A percentile compares a stretch with the other conserved stretches of the same genome.
phyloP scores from a whole-genome alignment of 371 early-diverging fungal genomes.

The Haplosporangium sp. region DNA sequence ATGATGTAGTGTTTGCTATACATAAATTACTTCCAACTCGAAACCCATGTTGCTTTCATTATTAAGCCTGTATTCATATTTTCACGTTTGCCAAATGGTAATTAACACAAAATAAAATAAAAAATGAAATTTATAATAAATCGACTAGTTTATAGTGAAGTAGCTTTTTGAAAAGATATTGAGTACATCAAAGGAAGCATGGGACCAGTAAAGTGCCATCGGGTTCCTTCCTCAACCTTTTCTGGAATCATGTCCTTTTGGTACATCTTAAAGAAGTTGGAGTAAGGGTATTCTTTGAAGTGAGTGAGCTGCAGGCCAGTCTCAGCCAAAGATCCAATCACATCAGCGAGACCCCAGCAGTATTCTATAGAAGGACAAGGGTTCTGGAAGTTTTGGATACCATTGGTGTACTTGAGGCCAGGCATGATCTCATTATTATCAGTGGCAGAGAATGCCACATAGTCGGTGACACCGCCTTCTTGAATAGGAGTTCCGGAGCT shows the following conservation, averaged over 20 bases:
- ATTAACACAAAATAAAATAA: constrained; percentile 4
- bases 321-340: constrained; percentile 16
- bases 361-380: constrained; percentile 24
- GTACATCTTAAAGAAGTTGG: constrained; percentile 46
- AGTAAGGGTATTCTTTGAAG: constrained; percentile 50
- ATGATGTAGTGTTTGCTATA: too few relatives aligned
- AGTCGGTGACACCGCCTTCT: constrained; percentile 31
- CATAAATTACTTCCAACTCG: background rate
- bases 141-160: background rate
- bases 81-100: background rate
- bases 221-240: constrained; percentile 36
- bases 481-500: constrained; percentile 14
- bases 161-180: constrained; percentile 18
- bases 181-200: constrained; percentile 55
- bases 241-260: constrained; percentile 29
- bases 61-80: constrained; percentile 9
- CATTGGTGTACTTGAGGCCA: constrained; percentile 28
- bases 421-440: constrained; percentile 26
- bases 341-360: constrained; percentile 46
- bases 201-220: constrained; percentile 33
- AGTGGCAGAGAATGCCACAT: constrained; percentile 28
- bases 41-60: background rate
- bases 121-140: background rate
- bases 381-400: constrained; percentile 43
- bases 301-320: constrained; percentile 25